phyloP scores from a whole-genome alignment of 805 yeast species.

The Metschnikowia matae region DNA sequence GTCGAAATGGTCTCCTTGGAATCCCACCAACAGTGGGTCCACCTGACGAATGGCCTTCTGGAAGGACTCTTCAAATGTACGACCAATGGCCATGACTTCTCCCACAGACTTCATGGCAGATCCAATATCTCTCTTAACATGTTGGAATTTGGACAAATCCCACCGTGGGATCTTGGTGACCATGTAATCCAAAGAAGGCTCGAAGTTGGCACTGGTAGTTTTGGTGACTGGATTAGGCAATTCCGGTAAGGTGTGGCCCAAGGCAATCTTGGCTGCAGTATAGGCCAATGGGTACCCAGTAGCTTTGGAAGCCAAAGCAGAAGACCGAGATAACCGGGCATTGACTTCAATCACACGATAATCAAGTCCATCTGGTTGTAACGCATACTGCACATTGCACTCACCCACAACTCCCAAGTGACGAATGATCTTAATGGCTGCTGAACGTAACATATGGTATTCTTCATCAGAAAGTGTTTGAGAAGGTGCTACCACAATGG shows the following conservation, averaged over 20 bases:
- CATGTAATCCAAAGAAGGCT: conserved; percentile 93
- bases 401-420: conserved; percentile 99
- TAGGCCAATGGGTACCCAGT: conserved; percentile 98
- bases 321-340: conserved; percentile 94
- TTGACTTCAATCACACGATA: conserved; percentile 96
- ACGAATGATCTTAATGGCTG: conserved; percentile 95
- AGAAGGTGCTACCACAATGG: conserved; percentile 98
- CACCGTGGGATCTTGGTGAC: conserved; percentile 98
- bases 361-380: conserved; percentile 93
- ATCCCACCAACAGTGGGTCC: conserved; percentile 85
- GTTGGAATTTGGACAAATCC: conserved; percentile 95
- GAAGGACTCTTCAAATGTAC: conserved; percentile 95
- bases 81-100: conserved; percentile 98
- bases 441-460: conserved; percentile 94
- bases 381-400: conserved; percentile 95
- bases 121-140: conserved; percentile 89
- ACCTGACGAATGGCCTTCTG: conserved; percentile 97
- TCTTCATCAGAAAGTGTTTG: conserved; percentile 97
- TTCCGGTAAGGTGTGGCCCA: conserved; percentile 92
- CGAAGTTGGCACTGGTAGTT: conserved; percentile 93
- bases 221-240: conserved; percentile 95
- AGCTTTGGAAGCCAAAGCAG: conserved; percentile 97
- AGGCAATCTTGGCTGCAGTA: conserved; percentile 96
- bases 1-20: conserved; percentile 82
- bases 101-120: conserved; percentile 98